phyloP scores from a whole-genome alignment of 2,329 filamentous ascomycete species.

The Pseudogymnoascus sp. region DNA sequence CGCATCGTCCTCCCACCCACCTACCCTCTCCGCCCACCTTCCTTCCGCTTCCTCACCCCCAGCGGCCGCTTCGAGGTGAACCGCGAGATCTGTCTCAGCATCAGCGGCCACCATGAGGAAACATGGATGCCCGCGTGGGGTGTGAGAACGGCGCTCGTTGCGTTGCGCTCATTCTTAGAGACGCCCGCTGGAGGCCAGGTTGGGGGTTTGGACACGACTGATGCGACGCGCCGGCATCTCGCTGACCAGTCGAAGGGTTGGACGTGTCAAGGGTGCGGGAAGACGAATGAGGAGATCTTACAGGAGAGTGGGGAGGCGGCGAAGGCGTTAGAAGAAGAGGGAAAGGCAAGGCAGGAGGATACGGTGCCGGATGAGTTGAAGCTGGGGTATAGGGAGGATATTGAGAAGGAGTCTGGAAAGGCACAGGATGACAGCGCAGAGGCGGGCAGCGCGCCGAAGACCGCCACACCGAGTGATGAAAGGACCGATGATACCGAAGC shows the following conservation, averaged over 20 bases:
- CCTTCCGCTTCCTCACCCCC: slow-evolving; percentile 92
- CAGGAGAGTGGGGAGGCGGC: slow-evolving; percentile 56
- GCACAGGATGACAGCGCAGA: slow-evolving; percentile 12
- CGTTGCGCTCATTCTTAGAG: slow-evolving; percentile 86
- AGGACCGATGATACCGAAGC: slow-evolving; percentile 32
- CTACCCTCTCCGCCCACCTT: slow-evolving; percentile 86
- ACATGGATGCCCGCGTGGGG: slow-evolving; percentile 99
- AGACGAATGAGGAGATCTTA: slow-evolving; percentile 66
- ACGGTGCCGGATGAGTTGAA: slow-evolving; percentile 44
- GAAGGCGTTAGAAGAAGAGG: slow-evolving; percentile 31
- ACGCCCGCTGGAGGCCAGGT: slow-evolving; percentile 81
- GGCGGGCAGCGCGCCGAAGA: background rate
- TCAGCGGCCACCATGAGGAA: slow-evolving; percentile 92
- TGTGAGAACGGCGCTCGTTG: slow-evolving; percentile 75
- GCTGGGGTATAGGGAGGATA: slow-evolving; percentile 66
- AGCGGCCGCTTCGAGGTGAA: slow-evolving; percentile 92
- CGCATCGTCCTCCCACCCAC: slow-evolving; percentile 83
- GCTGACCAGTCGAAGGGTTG: slow-evolving; percentile 59
- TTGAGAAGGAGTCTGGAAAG: slow-evolving; percentile 35
- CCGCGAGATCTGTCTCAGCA: slow-evolving; percentile 90
- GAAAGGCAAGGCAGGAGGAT: slow-evolving; percentile 30
- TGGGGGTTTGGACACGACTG: slow-evolving; percentile 73
- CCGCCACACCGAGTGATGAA: background rate
- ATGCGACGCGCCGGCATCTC: slow-evolving; percentile 57
- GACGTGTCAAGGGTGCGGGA: slow-evolving; percentile 62